Evolutionary conservation across 83 land plant species (phyloP), one percentile per base, ranked within the genome.

Genomic region (Diphasiastrum complanatum): DNA sequence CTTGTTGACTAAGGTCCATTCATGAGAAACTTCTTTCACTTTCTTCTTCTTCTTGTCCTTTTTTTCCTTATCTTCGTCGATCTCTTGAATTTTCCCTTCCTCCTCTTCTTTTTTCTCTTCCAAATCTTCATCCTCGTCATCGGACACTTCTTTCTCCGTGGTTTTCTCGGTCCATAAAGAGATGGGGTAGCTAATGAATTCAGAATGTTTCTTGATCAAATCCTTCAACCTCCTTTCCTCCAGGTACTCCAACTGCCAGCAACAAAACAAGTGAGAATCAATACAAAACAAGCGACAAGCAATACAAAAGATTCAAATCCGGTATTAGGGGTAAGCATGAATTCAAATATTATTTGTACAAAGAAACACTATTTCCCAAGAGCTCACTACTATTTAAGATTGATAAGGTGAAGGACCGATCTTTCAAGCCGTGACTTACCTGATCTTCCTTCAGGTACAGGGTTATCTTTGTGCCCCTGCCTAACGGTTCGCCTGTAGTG

Each of bases 141-240:
- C 83, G 4, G 76, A 71, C 10, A 79, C 74, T 57, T 79, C 82
- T 47, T 75, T 79, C 72, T 77, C 79, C 8, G 75, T 79, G 0
- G 74, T 74, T 60, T 78, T 75, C 71, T 79, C 82, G 23, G 73
- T 69, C 83, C 83, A 77, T 50, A 80, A 34, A 12, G 77, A 78
- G 38, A 80, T 77, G 1, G 83, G 83, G 41, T 80, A 77, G 64
- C 81, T 77, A 40, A 80, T 80, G 63, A 80, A 80, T 67, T 79
- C 83, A 4, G 83, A 79, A 38, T 79, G 81, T 68, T 79, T 80
- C 75, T 80, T 80, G 22, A 78, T 66, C 16, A 78, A 40, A 53
- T 73, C 78, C 48, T 69, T 78, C 56, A 78, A 25, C 61, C 77
- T 68, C 57, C 74, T 69, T 65, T 78, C 81, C 61, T 65, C 68